These are phyloP conservation scores for Hypomyces perniciosus DNA, from an alignment of 2,329 filamentous ascomycete species.

Conservation along the genomic window DNA sequence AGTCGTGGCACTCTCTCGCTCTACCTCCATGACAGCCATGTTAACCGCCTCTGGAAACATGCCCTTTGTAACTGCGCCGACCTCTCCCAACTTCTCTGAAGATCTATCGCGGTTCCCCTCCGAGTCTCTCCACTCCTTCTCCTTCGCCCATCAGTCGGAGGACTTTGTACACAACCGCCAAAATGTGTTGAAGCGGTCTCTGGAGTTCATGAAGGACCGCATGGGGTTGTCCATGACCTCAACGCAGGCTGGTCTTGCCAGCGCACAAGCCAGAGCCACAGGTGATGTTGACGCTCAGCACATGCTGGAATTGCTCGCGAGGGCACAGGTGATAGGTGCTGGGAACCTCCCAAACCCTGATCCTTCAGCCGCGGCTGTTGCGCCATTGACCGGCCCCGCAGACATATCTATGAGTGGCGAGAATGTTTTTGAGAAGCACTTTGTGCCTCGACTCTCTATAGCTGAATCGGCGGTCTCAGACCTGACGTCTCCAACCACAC, in stretches of 20 bases:
- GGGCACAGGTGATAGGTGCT: conserved; percentile 70
- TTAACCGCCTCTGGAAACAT: conserved; percentile 51
- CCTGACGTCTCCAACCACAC: conserved; percentile 27
- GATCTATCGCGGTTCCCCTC: conserved; percentile 89
- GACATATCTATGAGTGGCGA: conserved; percentile 52
- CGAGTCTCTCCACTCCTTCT: conserved; percentile 96
- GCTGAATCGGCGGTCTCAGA: conserved; percentile 40
- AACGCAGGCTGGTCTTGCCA: conserved; percentile 68
- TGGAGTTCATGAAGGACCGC: conserved; percentile 94
- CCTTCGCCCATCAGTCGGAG: conserved; percentile 91
- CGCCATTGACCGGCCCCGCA: conserved; percentile 76
- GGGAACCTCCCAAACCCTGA: conserved; percentile 52
- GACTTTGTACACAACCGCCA: conserved; percentile 88
- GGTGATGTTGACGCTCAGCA: conserved; percentile 84
- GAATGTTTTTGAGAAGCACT: conserved; percentile 82
- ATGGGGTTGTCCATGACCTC: conserved; percentile 67
- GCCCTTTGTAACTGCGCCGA: conserved; percentile 54
- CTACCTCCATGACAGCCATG: conserved; percentile 65
- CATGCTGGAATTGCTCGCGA: conserved; percentile 82
- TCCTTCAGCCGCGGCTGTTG: conserved; percentile 31
- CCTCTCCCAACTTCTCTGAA: conserved; percentile 74
- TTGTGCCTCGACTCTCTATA: conserved; percentile 51
- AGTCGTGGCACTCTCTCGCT: conserved; percentile 53
- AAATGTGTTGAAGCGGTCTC: conserved; percentile 84
- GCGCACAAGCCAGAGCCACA: conserved; percentile 72